Evolutionary conservation across 2,329 filamentous ascomycete species (phyloP).

Genomic region (Botrytis medusae): DNA sequence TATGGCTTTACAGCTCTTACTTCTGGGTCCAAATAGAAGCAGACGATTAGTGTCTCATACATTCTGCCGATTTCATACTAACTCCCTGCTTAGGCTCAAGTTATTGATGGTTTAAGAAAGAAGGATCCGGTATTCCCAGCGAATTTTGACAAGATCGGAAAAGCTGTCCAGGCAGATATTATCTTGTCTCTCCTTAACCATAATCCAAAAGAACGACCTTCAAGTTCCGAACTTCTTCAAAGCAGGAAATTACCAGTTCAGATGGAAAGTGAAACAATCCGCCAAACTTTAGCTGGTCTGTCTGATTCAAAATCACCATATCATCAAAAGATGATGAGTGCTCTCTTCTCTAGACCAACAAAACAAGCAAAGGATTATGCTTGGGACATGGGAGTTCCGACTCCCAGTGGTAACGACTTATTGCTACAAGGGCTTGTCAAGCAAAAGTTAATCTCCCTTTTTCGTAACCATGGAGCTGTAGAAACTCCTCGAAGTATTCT

Average conservation of each 20-base stretch:
- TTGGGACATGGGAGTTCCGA: constrained; percentile 68
- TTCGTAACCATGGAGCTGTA: constrained; percentile 84
- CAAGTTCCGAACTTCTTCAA: constrained; percentile 76
- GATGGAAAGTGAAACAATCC: constrained; percentile 89
- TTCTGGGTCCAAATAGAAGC: not conserved
- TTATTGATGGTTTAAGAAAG: constrained; percentile 67
- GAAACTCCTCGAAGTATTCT: constrained; percentile 73
- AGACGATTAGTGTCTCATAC: not conserved
- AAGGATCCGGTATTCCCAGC: constrained; percentile 67
- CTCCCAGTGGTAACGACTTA: constrained; percentile 57
- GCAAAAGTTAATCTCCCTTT: constrained; percentile 72
- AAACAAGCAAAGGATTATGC: constrained; percentile 79
- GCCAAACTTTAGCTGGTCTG: constrained; percentile 76
- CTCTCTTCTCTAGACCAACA: constrained; percentile 70
- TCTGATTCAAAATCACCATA: constrained; percentile 83
- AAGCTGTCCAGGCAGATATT: constrained; percentile 69
- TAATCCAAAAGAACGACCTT: constrained; percentile 78
- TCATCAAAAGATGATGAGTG: constrained; percentile 85
- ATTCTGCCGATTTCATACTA: not conserved
- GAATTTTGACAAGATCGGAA: constrained; percentile 71
- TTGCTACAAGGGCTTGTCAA: constrained; percentile 73
- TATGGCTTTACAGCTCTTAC: not conserved
- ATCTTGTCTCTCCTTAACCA: constrained; percentile 79
- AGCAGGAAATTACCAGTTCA: constrained; percentile 86
- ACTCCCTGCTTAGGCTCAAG: constrained; percentile 41